Evolutionary conservation across 2,329 filamentous ascomycete genomes (phyloP).

Genomic region (Capronia americana): DNA sequence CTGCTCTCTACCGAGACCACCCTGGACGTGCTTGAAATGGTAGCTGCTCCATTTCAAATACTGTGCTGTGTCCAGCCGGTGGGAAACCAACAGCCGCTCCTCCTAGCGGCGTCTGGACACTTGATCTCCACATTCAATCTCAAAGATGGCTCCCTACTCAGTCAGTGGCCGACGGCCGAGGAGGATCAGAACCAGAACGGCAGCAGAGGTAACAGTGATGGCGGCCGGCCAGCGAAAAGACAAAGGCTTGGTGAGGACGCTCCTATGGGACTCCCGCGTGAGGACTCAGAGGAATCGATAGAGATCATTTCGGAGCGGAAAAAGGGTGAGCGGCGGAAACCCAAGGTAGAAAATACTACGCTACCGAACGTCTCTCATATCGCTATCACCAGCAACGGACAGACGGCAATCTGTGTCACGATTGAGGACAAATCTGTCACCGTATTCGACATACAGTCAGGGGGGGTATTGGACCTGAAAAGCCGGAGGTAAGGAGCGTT

Average conservation of each 20-base stretch:
- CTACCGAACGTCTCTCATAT: conserved; percentile 71
- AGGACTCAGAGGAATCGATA: conserved; percentile 37
- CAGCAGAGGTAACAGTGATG: conserved; percentile 40
- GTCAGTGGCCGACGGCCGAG: conserved; percentile 61
- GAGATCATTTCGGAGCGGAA: conserved; percentile 40
- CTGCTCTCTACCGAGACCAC: not conserved
- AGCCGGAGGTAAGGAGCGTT: conserved; percentile 69
- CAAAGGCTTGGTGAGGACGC: conserved; percentile 44
- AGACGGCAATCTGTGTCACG: conserved; percentile 77
- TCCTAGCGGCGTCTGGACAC: conserved; percentile 77
- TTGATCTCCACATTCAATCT: conserved; percentile 72
- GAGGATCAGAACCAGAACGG: conserved; percentile 41
- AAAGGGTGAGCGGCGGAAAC: conserved; percentile 37
- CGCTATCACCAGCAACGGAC: conserved; percentile 66
- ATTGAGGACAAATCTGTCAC: conserved; percentile 91
- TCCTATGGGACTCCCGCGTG: conserved; percentile 32
- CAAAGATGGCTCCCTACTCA: conserved; percentile 63
- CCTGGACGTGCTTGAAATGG: conserved; percentile 26
- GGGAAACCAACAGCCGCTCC: conserved; percentile 50
- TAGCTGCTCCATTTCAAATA: conserved; percentile 67
- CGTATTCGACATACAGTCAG: conserved; percentile 73
- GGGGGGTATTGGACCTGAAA: conserved; percentile 65
- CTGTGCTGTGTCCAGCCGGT: conserved; percentile 52
- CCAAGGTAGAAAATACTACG: conserved; percentile 33
- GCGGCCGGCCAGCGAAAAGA: conserved; percentile 53